Percentiles rank a stretch among this genome's conserved stretches.
Evolutionary conservation across 306 rosid genomes (phyloP).

Genomic region (Quercus aquifolioides): DNA sequence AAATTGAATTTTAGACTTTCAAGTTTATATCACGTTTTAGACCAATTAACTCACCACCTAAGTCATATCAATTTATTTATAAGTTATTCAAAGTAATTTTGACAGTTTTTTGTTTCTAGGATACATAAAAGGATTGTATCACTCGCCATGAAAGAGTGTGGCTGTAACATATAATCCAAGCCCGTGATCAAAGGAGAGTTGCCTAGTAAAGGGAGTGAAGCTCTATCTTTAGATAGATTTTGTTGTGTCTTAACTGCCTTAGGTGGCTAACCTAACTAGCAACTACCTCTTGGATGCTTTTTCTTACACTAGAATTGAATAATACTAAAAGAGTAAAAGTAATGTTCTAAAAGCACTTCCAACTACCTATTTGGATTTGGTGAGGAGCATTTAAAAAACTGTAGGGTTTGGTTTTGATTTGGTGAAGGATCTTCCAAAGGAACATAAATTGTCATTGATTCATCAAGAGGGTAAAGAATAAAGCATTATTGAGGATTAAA

Average conservation of each 20-base stretch:
- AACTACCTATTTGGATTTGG: constrained; percentile 32
- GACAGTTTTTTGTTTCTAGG: too few relatives aligned
- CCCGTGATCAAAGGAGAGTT: constrained; percentile 41
- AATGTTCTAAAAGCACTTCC: constrained; percentile 19
- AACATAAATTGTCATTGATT: constrained; percentile 16
- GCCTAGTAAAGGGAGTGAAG: constrained; percentile 17
- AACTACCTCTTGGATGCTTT: constrained; percentile 6
- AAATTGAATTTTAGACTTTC: too few relatives aligned
- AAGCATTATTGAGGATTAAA: not conserved
- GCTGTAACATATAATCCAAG: not conserved
- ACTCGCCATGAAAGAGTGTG: constrained; percentile 10
- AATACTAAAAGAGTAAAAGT: not conserved
- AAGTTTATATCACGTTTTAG: too few relatives aligned
- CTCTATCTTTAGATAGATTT: constrained; percentile 31
- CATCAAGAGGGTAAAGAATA: constrained; percentile 11
- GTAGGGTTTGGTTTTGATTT: not conserved
- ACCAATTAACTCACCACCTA: too few relatives aligned
- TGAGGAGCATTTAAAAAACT: constrained; percentile 14
- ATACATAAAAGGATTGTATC: not conserved
- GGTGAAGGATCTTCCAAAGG: constrained; percentile 9
- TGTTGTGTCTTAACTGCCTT: constrained; percentile 22
- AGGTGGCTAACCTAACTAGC: constrained; percentile 27
- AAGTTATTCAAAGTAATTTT: too few relatives aligned
- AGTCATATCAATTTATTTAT: too few relatives aligned
- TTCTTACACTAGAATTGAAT: constrained; percentile 5